phyloP scores from a whole-genome alignment of 2,329 filamentous ascomycete species.

The Trichoderma koningiopsis region DNA sequence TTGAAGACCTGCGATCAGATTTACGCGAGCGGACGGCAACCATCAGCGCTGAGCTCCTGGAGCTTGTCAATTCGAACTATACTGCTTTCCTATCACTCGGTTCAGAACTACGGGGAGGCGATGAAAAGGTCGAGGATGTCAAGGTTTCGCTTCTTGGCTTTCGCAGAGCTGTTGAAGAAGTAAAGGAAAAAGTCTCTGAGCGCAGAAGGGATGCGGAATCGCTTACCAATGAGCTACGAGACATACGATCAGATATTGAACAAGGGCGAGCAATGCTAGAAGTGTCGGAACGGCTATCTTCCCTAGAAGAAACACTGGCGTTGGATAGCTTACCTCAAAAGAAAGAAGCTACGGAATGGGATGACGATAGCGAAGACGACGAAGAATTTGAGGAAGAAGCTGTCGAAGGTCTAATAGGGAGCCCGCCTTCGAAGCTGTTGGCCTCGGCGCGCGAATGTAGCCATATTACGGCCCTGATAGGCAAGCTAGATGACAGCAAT shows the following conservation, averaged over 20 bases:
- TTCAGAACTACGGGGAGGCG: conserved; percentile 78
- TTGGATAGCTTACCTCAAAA: conserved; percentile 46
- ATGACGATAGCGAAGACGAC: conserved; percentile 47
- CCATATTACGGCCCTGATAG: conserved; percentile 46
- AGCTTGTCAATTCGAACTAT: conserved; percentile 95
- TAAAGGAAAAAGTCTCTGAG: conserved; percentile 66
- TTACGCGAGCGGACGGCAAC: conserved; percentile 77
- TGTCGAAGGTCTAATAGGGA: conserved; percentile 44
- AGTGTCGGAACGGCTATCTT: conserved; percentile 62
- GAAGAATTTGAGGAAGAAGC: conserved; percentile 39
- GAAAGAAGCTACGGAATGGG: conserved; percentile 33
- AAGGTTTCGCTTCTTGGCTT: conserved; percentile 86
- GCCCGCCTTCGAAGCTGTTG: conserved; percentile 50
- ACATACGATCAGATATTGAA: conserved; percentile 65
- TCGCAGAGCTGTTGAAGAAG: conserved; percentile 74
- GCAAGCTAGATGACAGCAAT: conserved; percentile 49
- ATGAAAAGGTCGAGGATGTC: conserved; percentile 89
- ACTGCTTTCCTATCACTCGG: conserved; percentile 86
- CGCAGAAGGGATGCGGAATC: conserved; percentile 64
- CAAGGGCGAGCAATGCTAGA: conserved; percentile 65
- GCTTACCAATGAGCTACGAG: conserved; percentile 67
- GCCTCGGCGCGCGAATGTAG: conserved; percentile 51
- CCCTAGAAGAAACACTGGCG: conserved; percentile 65
- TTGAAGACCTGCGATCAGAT: conserved; percentile 88
- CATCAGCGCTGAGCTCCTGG: conserved; percentile 83